phyloP scores from a whole-genome alignment of 1,284 basidiomycete genomes.

The Melampsora larici-populina region DNA sequence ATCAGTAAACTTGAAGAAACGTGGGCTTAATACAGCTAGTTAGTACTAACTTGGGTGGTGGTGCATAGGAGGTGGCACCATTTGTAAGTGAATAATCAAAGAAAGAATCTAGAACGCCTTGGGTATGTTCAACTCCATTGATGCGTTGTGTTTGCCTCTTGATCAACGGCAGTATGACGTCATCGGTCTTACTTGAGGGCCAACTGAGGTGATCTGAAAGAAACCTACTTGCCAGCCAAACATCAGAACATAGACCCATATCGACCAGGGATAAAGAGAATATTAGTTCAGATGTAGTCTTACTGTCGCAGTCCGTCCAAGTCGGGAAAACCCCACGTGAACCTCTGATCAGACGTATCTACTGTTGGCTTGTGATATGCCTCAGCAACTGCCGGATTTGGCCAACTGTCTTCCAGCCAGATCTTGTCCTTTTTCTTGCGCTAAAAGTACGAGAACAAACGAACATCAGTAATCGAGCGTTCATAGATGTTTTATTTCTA shows the following conservation, averaged over 20 bases:
- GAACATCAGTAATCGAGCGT: no score
- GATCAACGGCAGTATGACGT: constrained; percentile 86
- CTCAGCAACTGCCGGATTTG: constrained; percentile 82
- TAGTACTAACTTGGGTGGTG: neutral
- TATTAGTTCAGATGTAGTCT: neutral
- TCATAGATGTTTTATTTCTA: neutral
- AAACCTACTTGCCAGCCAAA: constrained; percentile 61
- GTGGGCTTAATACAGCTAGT: neutral
- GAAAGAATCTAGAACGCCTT: constrained; percentile 36
- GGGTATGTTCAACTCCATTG: constrained; percentile 17
- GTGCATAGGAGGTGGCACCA: neutral
- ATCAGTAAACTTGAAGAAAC: neutral
- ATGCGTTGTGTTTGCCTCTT: constrained; percentile 57
- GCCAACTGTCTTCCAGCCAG: constrained; percentile 77
- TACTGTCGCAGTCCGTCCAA: constrained; percentile 72
- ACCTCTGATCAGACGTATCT: constrained; percentile 85
- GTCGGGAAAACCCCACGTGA: constrained; percentile 95
- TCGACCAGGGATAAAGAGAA: neutral
- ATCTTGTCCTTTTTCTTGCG: constrained; percentile 55
- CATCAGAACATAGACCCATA: constrained; percentile 45
- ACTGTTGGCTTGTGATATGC: constrained; percentile 89
- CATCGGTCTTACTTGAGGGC: constrained; percentile 81
- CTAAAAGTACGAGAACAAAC: neutral
- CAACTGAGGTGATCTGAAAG: constrained; percentile 81
- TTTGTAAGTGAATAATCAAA: constrained; percentile 32